These are phyloP conservation scores for Furculomyces boomerangus DNA, from an alignment of 371 early-diverging fungal species.

Conservation along the genomic window DNA sequence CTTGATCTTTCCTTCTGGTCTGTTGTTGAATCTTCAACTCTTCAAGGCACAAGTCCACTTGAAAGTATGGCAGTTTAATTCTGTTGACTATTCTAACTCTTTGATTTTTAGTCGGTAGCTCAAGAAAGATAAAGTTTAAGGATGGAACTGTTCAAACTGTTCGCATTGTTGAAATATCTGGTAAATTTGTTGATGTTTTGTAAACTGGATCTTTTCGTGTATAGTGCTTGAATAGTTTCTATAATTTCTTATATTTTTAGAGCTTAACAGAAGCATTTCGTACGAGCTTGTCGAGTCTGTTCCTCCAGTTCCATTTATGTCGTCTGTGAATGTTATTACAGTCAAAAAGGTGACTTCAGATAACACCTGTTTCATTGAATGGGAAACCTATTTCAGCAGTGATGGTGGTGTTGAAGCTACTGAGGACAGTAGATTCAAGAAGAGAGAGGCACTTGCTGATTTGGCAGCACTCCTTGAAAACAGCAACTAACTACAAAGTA, in stretches of 20 bases:
- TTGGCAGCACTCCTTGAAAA: conserved; percentile 30
- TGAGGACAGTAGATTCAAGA: conserved; percentile 44
- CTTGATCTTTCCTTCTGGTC: conserved; percentile 28
- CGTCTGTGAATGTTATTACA: conserved; percentile 35
- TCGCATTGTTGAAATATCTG: conserved; percentile 32
- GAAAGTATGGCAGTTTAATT: conserved; percentile 15
- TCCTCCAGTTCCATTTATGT: conserved; percentile 30
- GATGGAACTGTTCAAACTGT: conserved; percentile 38
- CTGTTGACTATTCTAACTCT: not conserved
- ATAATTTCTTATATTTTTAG: conserved; percentile 12
- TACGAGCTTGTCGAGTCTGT: conserved; percentile 40
- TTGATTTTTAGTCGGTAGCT: conserved; percentile 26
- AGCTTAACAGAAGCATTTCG: conserved; percentile 29
- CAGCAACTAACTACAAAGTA: conserved; percentile 10
- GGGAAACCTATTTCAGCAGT: conserved; percentile 36
- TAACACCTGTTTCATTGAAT: conserved; percentile 41
- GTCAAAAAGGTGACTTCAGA: conserved; percentile 30
- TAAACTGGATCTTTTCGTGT: not conserved
- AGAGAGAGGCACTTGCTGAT: conserved; percentile 38
- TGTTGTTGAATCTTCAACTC: conserved; percentile 24
- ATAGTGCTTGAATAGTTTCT: too few relatives aligned
- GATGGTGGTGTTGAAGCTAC: conserved; percentile 30
- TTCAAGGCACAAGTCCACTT: conserved; percentile 16
- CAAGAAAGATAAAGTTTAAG: conserved; percentile 32
- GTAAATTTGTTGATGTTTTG: conserved; percentile 4